Evolutionary conservation across 2,329 filamentous ascomycete species (phyloP).

Genomic region (Venturia oleaginea): DNA sequence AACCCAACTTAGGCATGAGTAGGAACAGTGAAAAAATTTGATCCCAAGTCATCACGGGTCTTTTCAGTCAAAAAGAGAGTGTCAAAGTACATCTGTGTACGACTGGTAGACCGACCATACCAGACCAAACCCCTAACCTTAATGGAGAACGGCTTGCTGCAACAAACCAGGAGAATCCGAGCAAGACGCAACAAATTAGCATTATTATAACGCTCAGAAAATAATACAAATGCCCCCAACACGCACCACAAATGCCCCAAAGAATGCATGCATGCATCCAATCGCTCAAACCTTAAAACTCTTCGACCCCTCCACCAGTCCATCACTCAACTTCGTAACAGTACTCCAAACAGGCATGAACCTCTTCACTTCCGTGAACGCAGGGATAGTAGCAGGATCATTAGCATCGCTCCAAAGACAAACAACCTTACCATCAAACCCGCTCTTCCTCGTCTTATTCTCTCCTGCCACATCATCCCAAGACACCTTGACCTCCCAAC

Average conservation of each 20-base stretch:
- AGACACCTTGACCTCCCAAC: constrained; percentile 66
- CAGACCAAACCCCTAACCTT: too few relatives aligned
- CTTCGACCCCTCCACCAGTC: constrained; percentile 73
- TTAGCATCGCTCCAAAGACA: constrained; percentile 91
- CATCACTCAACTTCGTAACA: constrained; percentile 65
- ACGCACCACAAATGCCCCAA: background rate
- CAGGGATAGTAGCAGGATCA: constrained; percentile 60
- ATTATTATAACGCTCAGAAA: background rate
- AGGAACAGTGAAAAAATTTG: too few relatives aligned
- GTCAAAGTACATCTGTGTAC: too few relatives aligned
- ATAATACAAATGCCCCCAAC: background rate
- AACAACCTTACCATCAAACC: constrained; percentile 55
- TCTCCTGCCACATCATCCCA: constrained; percentile 41
- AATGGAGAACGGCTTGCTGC: too few relatives aligned
- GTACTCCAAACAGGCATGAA: constrained; percentile 75
- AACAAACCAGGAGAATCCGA: too few relatives aligned
- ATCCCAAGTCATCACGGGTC: too few relatives aligned
- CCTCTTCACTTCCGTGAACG: constrained; percentile 67
- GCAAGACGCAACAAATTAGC: background rate
- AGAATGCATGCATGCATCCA: background rate
- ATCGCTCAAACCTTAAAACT: constrained; percentile 45
- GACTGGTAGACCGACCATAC: too few relatives aligned
- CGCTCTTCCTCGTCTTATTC: constrained; percentile 20
- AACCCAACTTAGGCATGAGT: too few relatives aligned
- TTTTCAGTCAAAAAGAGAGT: too few relatives aligned